A percentile compares a stretch with the other conserved stretches of the same genome.
Conservation (phyloP, 2,329 filamentous ascomycete species). For the Neonectria ditissima region DNA sequence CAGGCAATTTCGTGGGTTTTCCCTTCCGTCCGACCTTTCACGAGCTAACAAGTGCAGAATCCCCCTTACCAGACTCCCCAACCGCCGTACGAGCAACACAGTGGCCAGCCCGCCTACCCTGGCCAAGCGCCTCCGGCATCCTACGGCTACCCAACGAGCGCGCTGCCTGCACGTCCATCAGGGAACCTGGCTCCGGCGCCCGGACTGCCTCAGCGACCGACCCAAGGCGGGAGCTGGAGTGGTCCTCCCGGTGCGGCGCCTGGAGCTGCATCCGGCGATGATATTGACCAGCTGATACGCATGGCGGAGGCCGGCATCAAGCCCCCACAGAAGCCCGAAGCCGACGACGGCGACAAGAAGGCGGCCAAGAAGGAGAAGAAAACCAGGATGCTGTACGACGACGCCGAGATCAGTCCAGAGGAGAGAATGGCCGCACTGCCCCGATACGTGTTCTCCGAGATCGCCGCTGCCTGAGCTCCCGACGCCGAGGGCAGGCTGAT, state of each 20-base stretch:
- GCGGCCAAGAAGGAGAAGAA: constrained; percentile 75
- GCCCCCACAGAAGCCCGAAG: constrained; percentile 55
- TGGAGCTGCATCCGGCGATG: constrained; percentile 59
- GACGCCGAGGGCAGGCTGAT: background rate
- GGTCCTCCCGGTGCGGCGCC: constrained; percentile 34
- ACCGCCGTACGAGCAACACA: constrained; percentile 36
- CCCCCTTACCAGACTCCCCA: constrained; percentile 50
- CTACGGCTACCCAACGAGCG: constrained; percentile 54
- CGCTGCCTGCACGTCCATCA: constrained; percentile 61
- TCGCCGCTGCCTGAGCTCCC: constrained; percentile 30
- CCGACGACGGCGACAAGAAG: constrained; percentile 69
- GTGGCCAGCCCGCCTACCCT: constrained; percentile 40
- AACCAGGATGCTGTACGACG: constrained; percentile 82
- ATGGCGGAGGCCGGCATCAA: constrained; percentile 73
- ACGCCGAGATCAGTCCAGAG: constrained; percentile 84
- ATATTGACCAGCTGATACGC: constrained; percentile 74
- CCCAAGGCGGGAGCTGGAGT: constrained; percentile 49
- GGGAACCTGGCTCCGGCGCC: constrained; percentile 52
- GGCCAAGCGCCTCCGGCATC: constrained; percentile 39
- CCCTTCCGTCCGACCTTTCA: background rate
- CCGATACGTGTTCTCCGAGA: constrained; percentile 73
- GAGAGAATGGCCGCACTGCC: constrained; percentile 87
- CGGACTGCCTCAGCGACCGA: constrained; percentile 60
- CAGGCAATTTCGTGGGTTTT: constrained; percentile 69
- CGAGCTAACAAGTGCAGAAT: constrained; percentile 48